These are phyloP conservation scores for Colletotrichum higginsianum DNA, from an alignment of 2,329 filamentous ascomycete species.

Conservation along the genomic window DNA sequence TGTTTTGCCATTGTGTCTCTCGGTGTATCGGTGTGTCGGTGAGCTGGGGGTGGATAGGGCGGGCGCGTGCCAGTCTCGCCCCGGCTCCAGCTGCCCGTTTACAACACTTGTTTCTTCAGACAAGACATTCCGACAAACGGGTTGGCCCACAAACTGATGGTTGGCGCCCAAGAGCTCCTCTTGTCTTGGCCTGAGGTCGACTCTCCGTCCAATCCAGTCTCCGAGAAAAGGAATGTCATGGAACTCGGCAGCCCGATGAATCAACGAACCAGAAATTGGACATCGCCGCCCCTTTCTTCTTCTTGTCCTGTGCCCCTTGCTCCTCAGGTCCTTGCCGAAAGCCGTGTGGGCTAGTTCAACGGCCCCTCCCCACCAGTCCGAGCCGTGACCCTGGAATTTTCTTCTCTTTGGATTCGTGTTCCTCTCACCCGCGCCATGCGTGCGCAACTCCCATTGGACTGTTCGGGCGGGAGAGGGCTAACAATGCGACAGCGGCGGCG, in stretches of 20 bases:
- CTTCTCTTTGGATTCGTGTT: constrained; percentile 19
- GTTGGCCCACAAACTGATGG: background rate
- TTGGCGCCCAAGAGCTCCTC: background rate
- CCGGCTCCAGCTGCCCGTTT: constrained; percentile 34
- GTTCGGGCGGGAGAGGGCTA: constrained; percentile 27
- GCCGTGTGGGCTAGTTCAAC: constrained; percentile 24
- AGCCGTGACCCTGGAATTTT: constrained; percentile 29
- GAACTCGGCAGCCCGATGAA: constrained; percentile 28
- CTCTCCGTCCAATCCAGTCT: background rate
- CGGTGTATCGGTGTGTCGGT: constrained; percentile 27
- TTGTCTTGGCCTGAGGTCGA: constrained; percentile 20
- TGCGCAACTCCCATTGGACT: constrained; percentile 25
- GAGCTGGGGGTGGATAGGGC: constrained; percentile 13
- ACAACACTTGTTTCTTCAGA: constrained; percentile 32
- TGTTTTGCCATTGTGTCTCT: constrained; percentile 23
- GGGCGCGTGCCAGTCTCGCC: constrained; percentile 12
- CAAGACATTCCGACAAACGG: constrained; percentile 23
- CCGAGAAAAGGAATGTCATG: constrained; percentile 32
- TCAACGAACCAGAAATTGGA: constrained; percentile 25
- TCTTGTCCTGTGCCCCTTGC: constrained; percentile 16
- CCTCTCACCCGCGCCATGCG: constrained; percentile 5
- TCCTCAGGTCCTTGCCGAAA: constrained; percentile 31
- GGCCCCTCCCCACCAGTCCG: constrained; percentile 42
- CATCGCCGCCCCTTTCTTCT: constrained; percentile 24
- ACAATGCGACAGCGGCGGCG: constrained; percentile 38